phyloP scores from a whole-genome alignment of 176 grass and related monocot genomes.

The Oryza australiensis region DNA sequence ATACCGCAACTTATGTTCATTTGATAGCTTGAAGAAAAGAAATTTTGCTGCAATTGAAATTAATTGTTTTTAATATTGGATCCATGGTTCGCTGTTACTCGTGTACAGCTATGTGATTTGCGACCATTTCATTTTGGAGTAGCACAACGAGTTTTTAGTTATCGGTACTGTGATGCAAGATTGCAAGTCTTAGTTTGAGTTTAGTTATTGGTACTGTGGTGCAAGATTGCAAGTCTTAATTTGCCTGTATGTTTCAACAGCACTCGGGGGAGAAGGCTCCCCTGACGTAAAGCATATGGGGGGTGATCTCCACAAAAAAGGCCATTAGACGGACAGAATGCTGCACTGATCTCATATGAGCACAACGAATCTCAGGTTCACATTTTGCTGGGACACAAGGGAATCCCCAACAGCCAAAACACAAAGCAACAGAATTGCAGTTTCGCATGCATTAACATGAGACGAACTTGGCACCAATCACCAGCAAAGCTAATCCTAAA shows the following conservation, averaged over 20 bases:
- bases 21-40: neutral
- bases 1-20: neutral
- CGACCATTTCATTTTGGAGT: neutral
- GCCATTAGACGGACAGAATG: neutral
- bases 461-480: neutral
- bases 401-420: neutral
- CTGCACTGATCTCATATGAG: neutral
- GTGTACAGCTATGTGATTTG: neutral
- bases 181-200: neutral
- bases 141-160: neutral
- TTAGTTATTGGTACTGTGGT: neutral
- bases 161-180: neutral
- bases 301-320: neutral
- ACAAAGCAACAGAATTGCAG: neutral
- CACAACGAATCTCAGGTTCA: neutral
- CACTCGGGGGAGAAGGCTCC: too few relatives aligned
- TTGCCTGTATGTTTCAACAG: neutral
- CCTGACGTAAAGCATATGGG: neutral
- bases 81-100: neutral
- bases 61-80: too few relatives aligned
- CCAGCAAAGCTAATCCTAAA: conserved; percentile 28
- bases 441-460: neutral
- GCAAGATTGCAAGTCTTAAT: neutral
- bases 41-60: neutral
- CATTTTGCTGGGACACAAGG: neutral